Evolutionary conservation across 1,139 yeast genomes (phyloP).

Genomic region (Yamadazyma spencermartinsiae): DNA sequence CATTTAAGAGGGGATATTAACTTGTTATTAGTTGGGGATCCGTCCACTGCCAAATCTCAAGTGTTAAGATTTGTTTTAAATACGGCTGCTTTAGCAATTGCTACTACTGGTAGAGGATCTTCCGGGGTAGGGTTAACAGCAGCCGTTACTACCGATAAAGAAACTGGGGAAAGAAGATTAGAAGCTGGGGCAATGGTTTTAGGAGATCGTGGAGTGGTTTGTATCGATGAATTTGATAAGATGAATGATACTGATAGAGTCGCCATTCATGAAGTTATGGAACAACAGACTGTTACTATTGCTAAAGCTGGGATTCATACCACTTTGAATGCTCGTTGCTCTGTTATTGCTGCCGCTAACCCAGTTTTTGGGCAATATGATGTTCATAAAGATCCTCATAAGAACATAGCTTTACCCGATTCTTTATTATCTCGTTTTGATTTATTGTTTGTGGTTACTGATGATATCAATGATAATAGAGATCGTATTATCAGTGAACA

Average conservation of each 20-base stretch:
- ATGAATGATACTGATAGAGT: slow-evolving; percentile 97
- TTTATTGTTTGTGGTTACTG: slow-evolving; percentile 91
- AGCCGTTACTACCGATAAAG: slow-evolving; percentile 94
- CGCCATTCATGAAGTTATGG: slow-evolving; percentile 99
- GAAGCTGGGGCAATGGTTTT: slow-evolving; percentile 99
- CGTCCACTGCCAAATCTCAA: slow-evolving; percentile 97
- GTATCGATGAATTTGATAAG: slow-evolving; percentile 98
- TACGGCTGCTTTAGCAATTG: slow-evolving; percentile 93
- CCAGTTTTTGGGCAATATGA: slow-evolving; percentile 98
- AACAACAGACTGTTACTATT: slow-evolving; percentile 97
- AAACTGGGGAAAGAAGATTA: slow-evolving; percentile 92
- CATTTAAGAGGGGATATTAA: slow-evolving; percentile 98
- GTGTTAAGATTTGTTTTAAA: slow-evolving; percentile 89
- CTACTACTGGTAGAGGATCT: slow-evolving; percentile 98
- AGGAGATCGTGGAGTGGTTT: slow-evolving; percentile 95
- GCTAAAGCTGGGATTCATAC: slow-evolving; percentile 99
- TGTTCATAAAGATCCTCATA: slow-evolving; percentile 93
- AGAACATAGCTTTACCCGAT: slow-evolving; percentile 95
- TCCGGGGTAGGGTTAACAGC: slow-evolving; percentile 99
- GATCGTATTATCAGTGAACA: slow-evolving; percentile 93
- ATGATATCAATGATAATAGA: slow-evolving; percentile 81
- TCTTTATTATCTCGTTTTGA: slow-evolving; percentile 96
- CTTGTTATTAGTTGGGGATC: slow-evolving; percentile 96
- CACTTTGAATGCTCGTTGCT: slow-evolving; percentile 93
- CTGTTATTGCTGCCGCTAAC: slow-evolving; percentile 97